phyloP scores from a whole-genome alignment of 495 filamentous ascomycete genomes.

The Podospora tetraspora region DNA sequence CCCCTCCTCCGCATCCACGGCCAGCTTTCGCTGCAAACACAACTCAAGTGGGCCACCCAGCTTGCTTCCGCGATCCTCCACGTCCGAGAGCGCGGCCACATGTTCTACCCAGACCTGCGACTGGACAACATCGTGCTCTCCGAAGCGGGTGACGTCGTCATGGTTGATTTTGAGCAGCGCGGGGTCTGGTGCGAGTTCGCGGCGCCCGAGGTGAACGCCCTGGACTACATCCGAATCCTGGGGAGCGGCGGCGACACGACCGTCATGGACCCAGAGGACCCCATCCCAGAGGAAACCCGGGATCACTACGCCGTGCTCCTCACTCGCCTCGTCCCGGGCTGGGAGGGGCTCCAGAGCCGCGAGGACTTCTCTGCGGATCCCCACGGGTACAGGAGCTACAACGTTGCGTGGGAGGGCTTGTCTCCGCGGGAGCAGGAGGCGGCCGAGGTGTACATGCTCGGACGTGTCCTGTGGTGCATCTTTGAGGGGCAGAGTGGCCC shows the following conservation, averaged over 20 bases:
- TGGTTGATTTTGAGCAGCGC: constrained; percentile 51
- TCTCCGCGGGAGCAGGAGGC: constrained; percentile 41
- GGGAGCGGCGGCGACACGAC: constrained; percentile 21
- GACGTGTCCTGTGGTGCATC: constrained; percentile 47
- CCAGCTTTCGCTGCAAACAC: constrained; percentile 29
- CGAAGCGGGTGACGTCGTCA: constrained; percentile 33
- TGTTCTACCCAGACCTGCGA: constrained; percentile 47
- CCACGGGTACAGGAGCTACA: constrained; percentile 38
- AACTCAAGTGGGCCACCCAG: constrained; percentile 43
- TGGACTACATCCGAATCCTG: constrained; percentile 43
- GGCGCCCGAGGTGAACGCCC: constrained; percentile 45
- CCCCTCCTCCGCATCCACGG: constrained; percentile 38
- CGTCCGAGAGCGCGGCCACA: constrained; percentile 29
- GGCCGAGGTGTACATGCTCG: constrained; percentile 49
- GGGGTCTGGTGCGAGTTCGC: constrained; percentile 49
- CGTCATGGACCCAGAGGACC: constrained; percentile 16
- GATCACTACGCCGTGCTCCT: constrained; percentile 33
- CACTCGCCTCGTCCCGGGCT: constrained; percentile 34
- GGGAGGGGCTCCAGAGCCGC: constrained; percentile 29
- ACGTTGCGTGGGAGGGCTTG: constrained; percentile 42
- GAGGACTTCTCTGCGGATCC: constrained; percentile 31
- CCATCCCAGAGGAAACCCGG: constrained; percentile 28
- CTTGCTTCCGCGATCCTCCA: constrained; percentile 39
- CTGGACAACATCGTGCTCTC: constrained; percentile 47
- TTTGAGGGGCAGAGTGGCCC: constrained; percentile 47